phyloP scores from a whole-genome alignment of 371 early-diverging fungal species.

The Mucor irregularis region DNA sequence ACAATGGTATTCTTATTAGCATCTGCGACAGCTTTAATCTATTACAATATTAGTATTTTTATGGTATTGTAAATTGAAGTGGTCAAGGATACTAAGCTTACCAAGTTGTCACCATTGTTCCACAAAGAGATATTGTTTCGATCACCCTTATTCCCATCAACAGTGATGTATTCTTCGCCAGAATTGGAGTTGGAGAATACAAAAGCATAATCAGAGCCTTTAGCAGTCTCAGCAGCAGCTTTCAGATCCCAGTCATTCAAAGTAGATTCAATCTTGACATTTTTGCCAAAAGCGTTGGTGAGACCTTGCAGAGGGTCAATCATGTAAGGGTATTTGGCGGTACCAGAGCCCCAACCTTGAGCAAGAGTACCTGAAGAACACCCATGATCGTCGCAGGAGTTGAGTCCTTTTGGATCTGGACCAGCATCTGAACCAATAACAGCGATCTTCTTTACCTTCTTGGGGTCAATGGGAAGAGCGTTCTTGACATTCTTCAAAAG shows the following conservation, averaged over 20 bases:
- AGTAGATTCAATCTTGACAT: constrained; percentile 28
- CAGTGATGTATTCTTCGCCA: constrained; percentile 53
- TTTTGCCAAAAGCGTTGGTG: constrained; percentile 28
- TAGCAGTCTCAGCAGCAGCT: constrained; percentile 34
- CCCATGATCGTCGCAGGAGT: constrained; percentile 27
- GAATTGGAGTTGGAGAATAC: constrained; percentile 61
- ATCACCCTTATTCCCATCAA: constrained; percentile 54
- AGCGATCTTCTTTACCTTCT: constrained; percentile 31
- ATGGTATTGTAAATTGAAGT: too few relatives aligned
- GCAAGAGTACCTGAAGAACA: constrained; percentile 55
- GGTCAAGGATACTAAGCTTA: too few relatives aligned
- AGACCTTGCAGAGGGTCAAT: constrained; percentile 48
- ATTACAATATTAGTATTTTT: not conserved
- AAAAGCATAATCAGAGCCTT: constrained; percentile 50
- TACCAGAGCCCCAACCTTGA: constrained; percentile 69
- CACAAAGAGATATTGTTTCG: constrained; percentile 59
- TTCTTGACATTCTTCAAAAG: constrained; percentile 44
- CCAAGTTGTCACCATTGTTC: constrained; percentile 61
- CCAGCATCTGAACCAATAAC: constrained; percentile 55
- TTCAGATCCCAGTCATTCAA: constrained; percentile 43
- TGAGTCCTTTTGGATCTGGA: not conserved
- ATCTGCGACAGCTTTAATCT: constrained; percentile 58
- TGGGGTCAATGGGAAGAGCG: constrained; percentile 36
- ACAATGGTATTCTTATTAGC: constrained; percentile 57
- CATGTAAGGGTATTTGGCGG: constrained; percentile 61